Evolutionary conservation across 148 eudicot genomes (phyloP), one percentile per base, ranked within the genome.

Genomic region (Fagopyrum tataricum): DNA sequence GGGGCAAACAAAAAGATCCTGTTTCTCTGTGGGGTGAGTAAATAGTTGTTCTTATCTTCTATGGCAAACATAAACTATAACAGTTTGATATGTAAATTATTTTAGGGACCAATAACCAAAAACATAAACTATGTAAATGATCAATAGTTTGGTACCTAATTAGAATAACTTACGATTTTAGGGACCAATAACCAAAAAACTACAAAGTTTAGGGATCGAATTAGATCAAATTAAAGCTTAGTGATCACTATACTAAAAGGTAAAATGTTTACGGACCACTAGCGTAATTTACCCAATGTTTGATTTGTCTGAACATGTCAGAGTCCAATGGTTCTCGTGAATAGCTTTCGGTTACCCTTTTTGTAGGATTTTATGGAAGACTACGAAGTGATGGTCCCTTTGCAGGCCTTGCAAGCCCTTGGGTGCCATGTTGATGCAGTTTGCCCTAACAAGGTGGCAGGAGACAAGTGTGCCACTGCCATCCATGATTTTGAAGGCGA

Each of bases 401-500:
- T 90, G 70, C 99, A 92, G 78, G 86, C 97, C 72, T 83, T 95
- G 76, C 94, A 92, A 88, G 99, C 97, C 76, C 87, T 95, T 56
- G 99, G 90, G 73, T 95, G 99, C 76, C 94, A 95, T 74, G 97
- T 95, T 48, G 97, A 95, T 77, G 96, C 99, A 12, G 89, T 95
- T 72, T 95, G 99, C 76, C 99, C 99, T 21, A 84, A 84, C 74
- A 95, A 95, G 83, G 80, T 70, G 44, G 81, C 87, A 11, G 99
- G 99, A 21, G 92, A 90, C 64, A 80, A 46, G 40, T 95, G 99
- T 66, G 79, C 92, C 37, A 95, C 99, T 5, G 99, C 97, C 67
- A 88, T 95, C 75, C 99, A 95, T 78, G 97, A 95, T 77, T 95
- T 95, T 71, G 97, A 95, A 84, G 99, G 99, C 71, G 99, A 95